Evolutionary conservation across 257 asterid species (phyloP).

Genomic region (Nicotiana knightiana): DNA sequence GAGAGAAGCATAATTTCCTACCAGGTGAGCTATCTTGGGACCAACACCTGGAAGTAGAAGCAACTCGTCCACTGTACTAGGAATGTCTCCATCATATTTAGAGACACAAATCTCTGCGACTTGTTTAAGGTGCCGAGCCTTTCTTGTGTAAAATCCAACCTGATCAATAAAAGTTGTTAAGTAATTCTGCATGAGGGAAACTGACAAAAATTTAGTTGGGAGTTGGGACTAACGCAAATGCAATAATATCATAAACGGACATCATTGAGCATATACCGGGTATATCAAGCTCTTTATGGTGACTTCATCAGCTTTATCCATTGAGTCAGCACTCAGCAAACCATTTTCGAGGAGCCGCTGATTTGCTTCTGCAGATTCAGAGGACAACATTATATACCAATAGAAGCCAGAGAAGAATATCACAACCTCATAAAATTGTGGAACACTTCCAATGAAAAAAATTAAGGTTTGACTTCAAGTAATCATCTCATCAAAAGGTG

Average conservation of each 20-base stretch:
- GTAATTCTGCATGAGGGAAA: background rate
- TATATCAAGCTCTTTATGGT: constrained; percentile 65
- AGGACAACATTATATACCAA: background rate
- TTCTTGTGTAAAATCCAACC: constrained; percentile 96
- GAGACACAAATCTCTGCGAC: constrained; percentile 64
- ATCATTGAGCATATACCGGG: constrained; percentile 46
- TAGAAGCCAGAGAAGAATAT: background rate
- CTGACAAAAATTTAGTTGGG: background rate
- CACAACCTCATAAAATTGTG: background rate
- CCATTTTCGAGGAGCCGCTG: constrained; percentile 74
- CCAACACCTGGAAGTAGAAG: constrained; percentile 95
- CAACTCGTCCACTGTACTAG: constrained; percentile 70
- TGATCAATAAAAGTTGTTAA: constrained; percentile 20
- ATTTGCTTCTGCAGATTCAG: constrained; percentile 62
- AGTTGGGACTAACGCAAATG: background rate
- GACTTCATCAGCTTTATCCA: constrained; percentile 65
- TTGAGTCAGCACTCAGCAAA: constrained; percentile 68
- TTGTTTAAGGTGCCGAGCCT: constrained; percentile 84
- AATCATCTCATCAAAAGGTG: background rate
- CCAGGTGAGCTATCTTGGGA: constrained; percentile 99
- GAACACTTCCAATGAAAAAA: background rate
- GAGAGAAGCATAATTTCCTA: constrained; percentile 18
- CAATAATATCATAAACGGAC: constrained; percentile 1
- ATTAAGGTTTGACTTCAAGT: background rate
- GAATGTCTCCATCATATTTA: constrained; percentile 80